Evolutionary conservation across 176 grass and related monocot species (phyloP), one percentile per base, ranked within the genome.

Genomic region (Musa schizocarpa): DNA sequence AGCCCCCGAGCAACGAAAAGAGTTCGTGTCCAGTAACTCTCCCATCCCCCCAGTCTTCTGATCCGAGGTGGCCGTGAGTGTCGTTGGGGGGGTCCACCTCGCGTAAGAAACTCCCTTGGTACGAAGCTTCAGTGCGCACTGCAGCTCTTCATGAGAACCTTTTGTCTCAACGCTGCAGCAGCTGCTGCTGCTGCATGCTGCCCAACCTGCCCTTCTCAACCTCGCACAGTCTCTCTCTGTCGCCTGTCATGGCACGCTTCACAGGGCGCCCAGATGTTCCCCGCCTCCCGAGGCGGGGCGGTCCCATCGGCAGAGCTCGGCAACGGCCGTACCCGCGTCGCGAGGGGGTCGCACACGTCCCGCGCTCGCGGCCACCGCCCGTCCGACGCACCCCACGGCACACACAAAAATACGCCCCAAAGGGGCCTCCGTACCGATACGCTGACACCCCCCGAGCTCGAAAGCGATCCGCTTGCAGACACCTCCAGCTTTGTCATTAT

Each of bases 381-480:
- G 68, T 43, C 34, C 34, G 34, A 5, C 34, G 34, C 34, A 34
- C 34, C 34, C 34, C 34, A 22, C 22, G 34, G 34, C 34, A 43
- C 34, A 43, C 34, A 43, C 34, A 43, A 43, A 43, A 43, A 43
- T 43, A 43, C 34, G 34, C 34, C 19, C 63, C 63, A 65, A 20
- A 51, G 20, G 43, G 48, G 48, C 17, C 23, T 34, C 78, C 83
- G 83, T 85, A 85, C 77, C 65, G 83, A 85, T 81, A 85, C 83
- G 78, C 83, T 85, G 83, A 76, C 83, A 85, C 7, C 2, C 10
- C 72, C 65, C 68, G 34, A 53, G 78, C 65, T 81, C 83, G 72
- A 85, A 76, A 77, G 63, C n/a, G 77, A 85, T 85, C 53, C 54
- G 27, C 74, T 75, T 80, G 64, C 65, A 63, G 43, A 16, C 34